These are phyloP conservation scores for Orbilia ellipsospora DNA, from an alignment of 2,329 filamentous ascomycete species.

Conservation along the genomic window DNA sequence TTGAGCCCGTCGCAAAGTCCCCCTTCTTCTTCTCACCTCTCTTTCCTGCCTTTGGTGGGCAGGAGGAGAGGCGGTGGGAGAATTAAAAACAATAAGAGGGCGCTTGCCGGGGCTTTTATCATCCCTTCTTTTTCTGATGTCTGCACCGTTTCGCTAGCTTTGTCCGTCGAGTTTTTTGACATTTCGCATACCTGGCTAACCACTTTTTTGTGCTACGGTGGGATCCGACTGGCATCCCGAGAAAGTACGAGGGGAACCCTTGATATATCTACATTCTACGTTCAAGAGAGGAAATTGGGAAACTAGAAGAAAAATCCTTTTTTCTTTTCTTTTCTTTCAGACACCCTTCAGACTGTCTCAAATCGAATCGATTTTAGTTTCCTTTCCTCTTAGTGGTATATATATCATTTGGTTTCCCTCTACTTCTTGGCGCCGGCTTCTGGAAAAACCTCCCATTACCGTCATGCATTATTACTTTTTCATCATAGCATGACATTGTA, in stretches of 20 bases:
- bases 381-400: conserved; percentile 9
- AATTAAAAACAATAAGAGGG: background rate
- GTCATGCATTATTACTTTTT: conserved; percentile 25
- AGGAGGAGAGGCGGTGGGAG: background rate
- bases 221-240: conserved; percentile 25
- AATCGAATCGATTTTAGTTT: background rate
- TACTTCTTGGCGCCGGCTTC: conserved; percentile 39
- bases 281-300: conserved; percentile 45
- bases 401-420: conserved; percentile 39
- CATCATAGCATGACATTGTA: conserved; percentile 54
- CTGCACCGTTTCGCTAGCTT: conserved; percentile 10
- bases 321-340: conserved; percentile 1
- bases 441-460: conserved; percentile 8
- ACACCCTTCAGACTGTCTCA: background rate
- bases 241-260: conserved; percentile 36
- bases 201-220: conserved; percentile 29
- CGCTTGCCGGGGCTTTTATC: conserved; percentile 16
- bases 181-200: conserved; percentile 29
- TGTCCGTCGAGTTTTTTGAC: conserved; percentile 22
- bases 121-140: background rate
- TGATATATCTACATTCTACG: conserved; percentile 43
- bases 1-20: conserved; percentile 42
- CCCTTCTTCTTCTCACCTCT: background rate
- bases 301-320: conserved; percentile 1
- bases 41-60: background rate